phyloP scores from a whole-genome alignment of 257 asterid genomes.

The Thymus mandschuricus region DNA sequence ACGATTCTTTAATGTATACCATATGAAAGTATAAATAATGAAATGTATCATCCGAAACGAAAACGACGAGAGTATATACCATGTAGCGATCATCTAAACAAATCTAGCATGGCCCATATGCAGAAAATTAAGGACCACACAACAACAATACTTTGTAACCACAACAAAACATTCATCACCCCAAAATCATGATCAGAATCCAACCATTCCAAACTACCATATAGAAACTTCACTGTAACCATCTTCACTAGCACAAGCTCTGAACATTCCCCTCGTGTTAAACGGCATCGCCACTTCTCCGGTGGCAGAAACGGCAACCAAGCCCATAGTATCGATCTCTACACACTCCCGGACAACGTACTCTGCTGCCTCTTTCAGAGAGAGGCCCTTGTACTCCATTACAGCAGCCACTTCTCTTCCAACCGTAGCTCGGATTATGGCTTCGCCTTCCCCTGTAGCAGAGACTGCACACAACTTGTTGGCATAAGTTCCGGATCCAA shows the following conservation, averaged over 20 bases:
- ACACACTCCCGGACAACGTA: slow-evolving; percentile 60
- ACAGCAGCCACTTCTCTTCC: slow-evolving; percentile 94
- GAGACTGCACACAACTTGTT: slow-evolving; percentile 84
- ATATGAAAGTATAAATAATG: too few relatives aligned
- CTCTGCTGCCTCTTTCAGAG: slow-evolving; percentile 77
- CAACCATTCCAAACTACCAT: slow-evolving; percentile 43
- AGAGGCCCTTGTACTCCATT: slow-evolving; percentile 86
- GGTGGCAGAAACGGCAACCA: slow-evolving; percentile 78
- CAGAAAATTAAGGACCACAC: too few relatives aligned
- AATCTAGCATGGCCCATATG: too few relatives aligned
- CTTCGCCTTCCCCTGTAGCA: slow-evolving; percentile 91
- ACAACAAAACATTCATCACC: too few relatives aligned
- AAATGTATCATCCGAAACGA: too few relatives aligned
- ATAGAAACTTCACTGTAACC: slow-evolving; percentile 67
- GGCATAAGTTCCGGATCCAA: slow-evolving; percentile 93
- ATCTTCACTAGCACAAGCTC: slow-evolving; percentile 93
- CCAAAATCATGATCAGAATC: too few relatives aligned
- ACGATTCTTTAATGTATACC: too few relatives aligned
- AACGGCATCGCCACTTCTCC: slow-evolving; percentile 84
- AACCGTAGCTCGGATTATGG: slow-evolving; percentile 79
- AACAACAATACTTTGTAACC: too few relatives aligned
- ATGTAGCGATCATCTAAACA: too few relatives aligned
- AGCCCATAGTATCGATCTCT: slow-evolving; percentile 63
- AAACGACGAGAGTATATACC: too few relatives aligned
- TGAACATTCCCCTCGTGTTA: slow-evolving; percentile 82